Evolutionary conservation across 352 stramenopile genomes (phyloP), one percentile per base, ranked within the genome.

Genomic region (Pythium dissotocum): DNA sequence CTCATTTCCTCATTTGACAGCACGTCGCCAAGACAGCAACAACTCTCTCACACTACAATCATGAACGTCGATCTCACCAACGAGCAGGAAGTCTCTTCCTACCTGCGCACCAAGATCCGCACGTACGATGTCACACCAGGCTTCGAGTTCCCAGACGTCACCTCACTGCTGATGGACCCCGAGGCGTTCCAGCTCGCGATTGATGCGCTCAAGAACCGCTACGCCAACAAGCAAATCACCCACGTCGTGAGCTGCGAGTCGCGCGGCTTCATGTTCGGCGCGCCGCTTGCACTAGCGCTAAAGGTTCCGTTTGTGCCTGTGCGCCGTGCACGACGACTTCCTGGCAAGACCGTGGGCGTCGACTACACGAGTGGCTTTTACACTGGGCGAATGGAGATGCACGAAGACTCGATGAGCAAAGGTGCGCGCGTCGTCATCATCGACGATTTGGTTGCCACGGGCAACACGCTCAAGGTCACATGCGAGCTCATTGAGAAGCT

Each of bases 231-330:
- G 60, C 44, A 73, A 38, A 83, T 94, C 78, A 90, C 87, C 7
- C 85, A 94, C 72, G 67, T 94, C n/a, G 87, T 91, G 30, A 93
- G 87, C 69, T 88, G 75, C 61, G 85, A 94, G 64, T 87, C 85
- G 36, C 77, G 87, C 57, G 85, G 87, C 4, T 93, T 94, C 62
- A 92, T 94, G 75, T 94, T 94, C 55, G 87, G 85, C 0, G 78
- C 87, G 12, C 87, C 87, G 33, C 65, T 94, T 53, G 87, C 87
- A 18, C 70, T 94, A 13, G 87, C 85, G 35, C 70, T 93, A 10
- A 69, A 83, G 42, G 73, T 77, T 8, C 76, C 82, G 14, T 93
- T 94, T 57, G 87, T 94, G 57, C 87, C 85, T 0, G 83, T 94
- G 54, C 84, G 87, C 28, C 79, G 83, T 21, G 82, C 87, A 3